Evolutionary conservation across 176 grass and related monocot species (phyloP).

Genomic region (Oryza nivara): DNA sequence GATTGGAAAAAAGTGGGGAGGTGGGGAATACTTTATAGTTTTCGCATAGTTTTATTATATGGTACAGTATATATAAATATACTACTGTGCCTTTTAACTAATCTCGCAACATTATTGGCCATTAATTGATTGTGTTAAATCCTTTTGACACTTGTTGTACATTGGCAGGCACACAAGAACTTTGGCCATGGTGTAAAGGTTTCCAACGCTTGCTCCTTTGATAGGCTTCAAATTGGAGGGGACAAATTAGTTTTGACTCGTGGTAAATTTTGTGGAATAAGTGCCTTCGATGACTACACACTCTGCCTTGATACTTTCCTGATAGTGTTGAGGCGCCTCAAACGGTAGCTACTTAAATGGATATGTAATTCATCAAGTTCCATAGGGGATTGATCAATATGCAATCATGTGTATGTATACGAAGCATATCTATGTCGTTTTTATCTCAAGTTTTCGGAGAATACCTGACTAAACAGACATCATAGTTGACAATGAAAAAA

Average conservation of each 20-base stretch:
- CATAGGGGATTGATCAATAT: slow-evolving; percentile 38
- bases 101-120: background rate
- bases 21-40: background rate
- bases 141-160: slow-evolving; percentile 29
- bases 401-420: slow-evolving; percentile 51
- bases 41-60: background rate
- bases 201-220: slow-evolving; percentile 26
- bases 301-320: slow-evolving; percentile 32
- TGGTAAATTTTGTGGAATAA: slow-evolving; percentile 60
- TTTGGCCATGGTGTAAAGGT: slow-evolving; percentile 19
- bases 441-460: background rate
- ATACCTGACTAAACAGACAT: slow-evolving; percentile 12
- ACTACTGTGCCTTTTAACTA: background rate
- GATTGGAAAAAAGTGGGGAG: background rate
- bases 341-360: slow-evolving; percentile 38
- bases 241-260: slow-evolving; percentile 12
- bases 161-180: slow-evolving; percentile 17
- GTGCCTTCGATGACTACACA: slow-evolving; percentile 38
- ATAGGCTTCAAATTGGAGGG: slow-evolving; percentile 19
- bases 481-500: background rate
- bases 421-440: slow-evolving; percentile 17
- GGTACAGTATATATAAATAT: background rate
- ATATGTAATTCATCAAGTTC: slow-evolving; percentile 38
- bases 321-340: slow-evolving; percentile 1
- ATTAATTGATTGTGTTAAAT: slow-evolving; percentile 23